Percentiles rank a stretch among this genome's conserved stretches.
These are phyloP conservation scores for Sequoia sempervirens DNA, from an alignment of 75 land plant genomes.

Conservation along the genomic window DNA sequence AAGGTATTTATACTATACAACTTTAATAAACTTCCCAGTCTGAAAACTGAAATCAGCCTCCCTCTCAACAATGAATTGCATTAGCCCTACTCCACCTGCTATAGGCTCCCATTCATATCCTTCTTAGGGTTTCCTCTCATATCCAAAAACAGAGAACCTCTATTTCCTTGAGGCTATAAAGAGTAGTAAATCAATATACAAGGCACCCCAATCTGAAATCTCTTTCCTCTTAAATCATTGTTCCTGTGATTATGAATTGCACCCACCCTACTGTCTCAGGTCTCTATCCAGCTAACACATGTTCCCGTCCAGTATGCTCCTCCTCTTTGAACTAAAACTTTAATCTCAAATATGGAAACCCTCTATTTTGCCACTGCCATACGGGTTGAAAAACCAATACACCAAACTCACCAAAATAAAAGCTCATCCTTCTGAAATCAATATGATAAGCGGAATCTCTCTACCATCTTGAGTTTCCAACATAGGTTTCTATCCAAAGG, in stretches of 20 bases:
- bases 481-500: background rate
- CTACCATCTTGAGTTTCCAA: background rate
- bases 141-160: background rate
- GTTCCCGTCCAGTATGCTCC: background rate
- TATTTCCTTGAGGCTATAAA: background rate
- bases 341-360: background rate
- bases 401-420: background rate
- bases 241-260: background rate
- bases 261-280: background rate
- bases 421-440: background rate
- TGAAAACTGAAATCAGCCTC: background rate
- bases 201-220: background rate
- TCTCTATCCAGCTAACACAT: background rate
- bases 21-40: background rate
- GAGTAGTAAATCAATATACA: background rate
- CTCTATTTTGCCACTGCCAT: background rate
- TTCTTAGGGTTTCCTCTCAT: background rate
- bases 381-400: background rate
- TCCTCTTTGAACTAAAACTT: background rate
- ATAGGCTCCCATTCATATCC: background rate
- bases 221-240: background rate
- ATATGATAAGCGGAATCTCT: background rate
- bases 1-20: background rate
- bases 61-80: slow-evolving; percentile 1
- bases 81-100: background rate